Conservation (phyloP, 805 yeast species). For the Yamadazyma phyllophila region DNA sequence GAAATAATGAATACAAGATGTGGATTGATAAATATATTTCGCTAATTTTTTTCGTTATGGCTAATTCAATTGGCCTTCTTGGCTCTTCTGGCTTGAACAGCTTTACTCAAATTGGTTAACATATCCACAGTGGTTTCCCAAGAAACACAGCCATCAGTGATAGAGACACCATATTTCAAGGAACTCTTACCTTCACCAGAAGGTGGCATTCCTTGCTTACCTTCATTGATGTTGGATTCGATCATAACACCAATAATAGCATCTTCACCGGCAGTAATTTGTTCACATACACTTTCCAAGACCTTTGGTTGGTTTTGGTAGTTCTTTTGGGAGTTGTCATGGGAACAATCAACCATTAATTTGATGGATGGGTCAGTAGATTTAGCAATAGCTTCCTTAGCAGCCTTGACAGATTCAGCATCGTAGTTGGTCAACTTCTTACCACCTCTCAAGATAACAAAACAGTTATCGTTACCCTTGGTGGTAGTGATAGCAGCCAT, state of each 20-base stretch:
- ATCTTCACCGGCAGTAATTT: conserved; percentile 70
- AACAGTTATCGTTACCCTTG: conserved; percentile 87
- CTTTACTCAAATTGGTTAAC: conserved; percentile 67
- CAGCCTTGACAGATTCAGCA: conserved; percentile 63
- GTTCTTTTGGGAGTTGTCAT: conserved; percentile 90
- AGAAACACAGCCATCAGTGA: conserved; percentile 96
- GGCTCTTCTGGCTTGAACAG: conserved; percentile 75
- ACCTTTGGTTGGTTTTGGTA: conserved; percentile 93
- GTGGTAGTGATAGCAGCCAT: conserved; percentile 95
- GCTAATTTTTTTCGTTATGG: neutral
- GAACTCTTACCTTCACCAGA: conserved; percentile 53
- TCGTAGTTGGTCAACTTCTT: conserved; percentile 90
- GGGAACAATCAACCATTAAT: conserved; percentile 96
- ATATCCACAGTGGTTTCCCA: conserved; percentile 83
- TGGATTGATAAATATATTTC: no score
- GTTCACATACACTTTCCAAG: conserved; percentile 73
- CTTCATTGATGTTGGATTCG: conserved; percentile 88
- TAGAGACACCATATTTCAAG: conserved; percentile 88
- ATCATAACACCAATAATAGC: conserved; percentile 93
- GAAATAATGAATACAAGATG: neutral
- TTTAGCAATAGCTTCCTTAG: conserved; percentile 57
- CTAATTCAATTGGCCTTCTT: conserved; percentile 6
- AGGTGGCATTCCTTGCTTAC: conserved; percentile 88
- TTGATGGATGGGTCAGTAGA: conserved; percentile 55
- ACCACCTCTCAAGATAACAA: conserved; percentile 94